Conservation (phyloP, 2,329 filamentous ascomycete species). For the Claviceps digitariae region DNA sequence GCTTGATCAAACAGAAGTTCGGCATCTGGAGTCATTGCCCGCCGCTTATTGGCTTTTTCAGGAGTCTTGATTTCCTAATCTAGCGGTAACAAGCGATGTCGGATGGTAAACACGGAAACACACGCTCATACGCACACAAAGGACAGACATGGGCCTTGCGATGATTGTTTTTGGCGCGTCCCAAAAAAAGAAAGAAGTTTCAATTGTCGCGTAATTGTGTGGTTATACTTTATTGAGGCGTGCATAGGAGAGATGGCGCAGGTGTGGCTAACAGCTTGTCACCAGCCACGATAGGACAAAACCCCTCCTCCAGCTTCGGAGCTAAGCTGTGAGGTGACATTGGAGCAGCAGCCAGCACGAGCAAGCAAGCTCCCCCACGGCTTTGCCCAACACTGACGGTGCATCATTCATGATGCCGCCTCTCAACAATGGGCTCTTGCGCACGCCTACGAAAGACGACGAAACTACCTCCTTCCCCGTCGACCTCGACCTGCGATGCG, state of each 20-base stretch:
- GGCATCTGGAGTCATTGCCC: background rate
- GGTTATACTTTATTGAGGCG: too few relatives aligned
- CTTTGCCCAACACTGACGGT: background rate
- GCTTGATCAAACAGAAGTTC: background rate
- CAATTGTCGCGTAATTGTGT: too few relatives aligned
- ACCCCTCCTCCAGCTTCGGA: constrained; percentile 9
- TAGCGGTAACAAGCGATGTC: background rate
- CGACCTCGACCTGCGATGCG: too few relatives aligned
- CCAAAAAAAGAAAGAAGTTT: too few relatives aligned
- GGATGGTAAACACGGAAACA: background rate
- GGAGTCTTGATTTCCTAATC: background rate
- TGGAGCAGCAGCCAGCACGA: too few relatives aligned
- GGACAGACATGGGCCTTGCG: background rate
- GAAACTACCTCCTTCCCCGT: too few relatives aligned
- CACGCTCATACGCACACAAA: too few relatives aligned
- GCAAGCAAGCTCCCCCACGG: too few relatives aligned
- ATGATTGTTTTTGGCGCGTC: background rate
- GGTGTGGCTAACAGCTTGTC: background rate
- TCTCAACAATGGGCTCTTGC: background rate
- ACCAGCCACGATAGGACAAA: constrained; percentile 13
- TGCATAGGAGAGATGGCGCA: too few relatives aligned
- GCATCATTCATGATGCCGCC: background rate
- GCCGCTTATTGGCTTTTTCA: background rate
- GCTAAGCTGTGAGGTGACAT: background rate
- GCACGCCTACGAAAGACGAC: background rate